Evolutionary conservation across 495 filamentous ascomycete genomes (phyloP), one percentile per base, ranked within the genome.

Genomic region (Talaromyces borbonicus): DNA sequence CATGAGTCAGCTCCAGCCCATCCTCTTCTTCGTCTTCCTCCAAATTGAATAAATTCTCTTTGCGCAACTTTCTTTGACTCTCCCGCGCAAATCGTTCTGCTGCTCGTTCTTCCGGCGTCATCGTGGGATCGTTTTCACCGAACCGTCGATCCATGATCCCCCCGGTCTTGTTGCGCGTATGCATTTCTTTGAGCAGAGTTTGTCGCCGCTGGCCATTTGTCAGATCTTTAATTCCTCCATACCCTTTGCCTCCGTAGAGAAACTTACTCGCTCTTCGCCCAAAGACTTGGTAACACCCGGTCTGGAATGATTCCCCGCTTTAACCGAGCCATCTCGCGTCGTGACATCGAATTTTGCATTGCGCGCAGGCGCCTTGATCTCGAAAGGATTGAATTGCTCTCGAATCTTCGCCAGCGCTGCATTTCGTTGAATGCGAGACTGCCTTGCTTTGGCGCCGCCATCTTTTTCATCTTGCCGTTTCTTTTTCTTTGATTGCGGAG

Each of bases 361-460:
- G 23, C 77, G 68, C 0, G 76, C 66, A 19, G 79, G 74, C 8
- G 75, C 74, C 62, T 92, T 88, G 60, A 93, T 75, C 61, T 98
- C 92, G 61, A 97, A 98, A 2, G 92, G 92, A 64, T 96, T 97
- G 78, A 96, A 96, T 52, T 87, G 78, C 48, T 96, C 89, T 51
- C 92, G 83, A 57, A 97, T 95, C 40, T 75, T 75, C 55, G 85
- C 75, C 43, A 98, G 69, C 11, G 84, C 85, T 33, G 76, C 77
- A 53, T 80, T 76, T 45, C 82, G 75, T 62, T 86, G 76, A n/a
- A 83, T 75, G 52, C 84, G 81, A 52, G 85, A 78, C 50, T 77
- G 74, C 24, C 27, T 25, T 35, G 67, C 69, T 38, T 69, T 69
- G 37, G 71, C 72, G 30, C 76, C 76, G 58, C 78, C 72, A 23